These are phyloP conservation scores for Nephelium lappaceum DNA, from an alignment of 345 rosid species.

Conservation along the genomic window DNA sequence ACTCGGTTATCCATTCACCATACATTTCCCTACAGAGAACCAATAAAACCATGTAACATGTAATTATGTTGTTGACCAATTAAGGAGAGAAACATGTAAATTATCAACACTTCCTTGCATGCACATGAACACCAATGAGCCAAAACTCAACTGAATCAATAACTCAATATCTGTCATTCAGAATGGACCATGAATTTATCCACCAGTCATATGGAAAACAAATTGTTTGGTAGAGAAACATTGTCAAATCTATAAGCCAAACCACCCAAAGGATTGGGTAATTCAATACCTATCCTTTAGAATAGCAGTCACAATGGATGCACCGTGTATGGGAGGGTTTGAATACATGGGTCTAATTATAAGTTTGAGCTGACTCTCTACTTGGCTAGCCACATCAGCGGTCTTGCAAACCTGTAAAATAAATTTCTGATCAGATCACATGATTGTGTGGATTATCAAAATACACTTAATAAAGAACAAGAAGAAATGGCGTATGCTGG, in stretches of 20 bases:
- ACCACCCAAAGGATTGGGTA: neutral
- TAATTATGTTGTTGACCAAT: too few species aligned
- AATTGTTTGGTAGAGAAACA: neutral
- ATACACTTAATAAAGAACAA: neutral
- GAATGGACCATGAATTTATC: neutral
- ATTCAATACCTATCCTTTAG: constrained; percentile 42
- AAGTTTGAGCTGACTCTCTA: constrained; percentile 61
- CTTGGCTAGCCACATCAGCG: constrained; percentile 45
- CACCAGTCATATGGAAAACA: neutral
- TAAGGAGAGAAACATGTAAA: too few species aligned
- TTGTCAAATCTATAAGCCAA: neutral
- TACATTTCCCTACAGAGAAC: constrained; percentile 37
- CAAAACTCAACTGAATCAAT: neutral
- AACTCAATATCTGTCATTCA: neutral
- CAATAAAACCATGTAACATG: neutral
- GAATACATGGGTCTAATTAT: constrained; percentile 61
- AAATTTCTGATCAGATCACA: neutral
- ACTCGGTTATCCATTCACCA: constrained; percentile 47
- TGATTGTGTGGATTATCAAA: neutral
- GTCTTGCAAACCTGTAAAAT: constrained; percentile 45
- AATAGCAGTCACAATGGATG: constrained; percentile 50
- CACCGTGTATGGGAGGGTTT: constrained; percentile 61
- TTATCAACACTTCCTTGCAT: neutral
- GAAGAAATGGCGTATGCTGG: neutral
- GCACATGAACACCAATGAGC: neutral